Base-by-base conservation (phyloP, 2,329 filamentous ascomycete genomes). In the Thielaviopsis euricoi region DNA sequence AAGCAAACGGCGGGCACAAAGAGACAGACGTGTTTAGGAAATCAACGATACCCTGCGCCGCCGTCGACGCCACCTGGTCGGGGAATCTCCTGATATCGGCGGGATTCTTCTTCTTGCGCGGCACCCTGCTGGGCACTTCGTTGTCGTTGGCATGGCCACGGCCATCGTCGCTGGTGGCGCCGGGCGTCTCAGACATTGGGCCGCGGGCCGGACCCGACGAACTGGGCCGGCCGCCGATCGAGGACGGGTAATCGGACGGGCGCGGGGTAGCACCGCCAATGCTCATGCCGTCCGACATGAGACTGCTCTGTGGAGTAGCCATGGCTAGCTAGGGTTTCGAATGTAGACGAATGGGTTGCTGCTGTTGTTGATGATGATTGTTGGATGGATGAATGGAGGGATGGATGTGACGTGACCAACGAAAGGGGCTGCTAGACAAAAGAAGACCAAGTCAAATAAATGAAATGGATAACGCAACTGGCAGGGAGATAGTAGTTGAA, bases 31-130 rank as follows among this genome's bases (percentile, higher is more conserved):
- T 80, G 66, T 93, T 86, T 25, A 94, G 79, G 66, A 93, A 94
- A 63, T 79, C 77, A 69, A 90, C 84, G 67, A 94, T 93, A 59
- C 85, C 81, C 58, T 84, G 76, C 66, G 88, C 85, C 25, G 91
- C 79, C 57, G 84, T 80, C 62, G 87, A 76, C 61, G 86, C 87
- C 54, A 88, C 85, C 60, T 78, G 78, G 69, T 94, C 88, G 62
- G 89, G 83, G 6, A 91, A 86, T 59, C 80, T 78, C 6, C 86
- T 82, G 33, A 93, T 78, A 58, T 79, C 73, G 52, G 72, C 69
- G 22, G 51, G 51, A 12, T 60, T 60, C 15, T 33, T 53, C 50
- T 57, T 60, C 26, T 58, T 60, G 33, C 58, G 58, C 60, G 79
- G 72, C 60, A 76, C 69, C 60, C 73, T 73, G 52, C 71, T 69